Evolutionary conservation across 768 basidiomycete genomes (phyloP), one percentile per base, ranked within the genome.

Genomic region (Hygrocybe coccinea): DNA sequence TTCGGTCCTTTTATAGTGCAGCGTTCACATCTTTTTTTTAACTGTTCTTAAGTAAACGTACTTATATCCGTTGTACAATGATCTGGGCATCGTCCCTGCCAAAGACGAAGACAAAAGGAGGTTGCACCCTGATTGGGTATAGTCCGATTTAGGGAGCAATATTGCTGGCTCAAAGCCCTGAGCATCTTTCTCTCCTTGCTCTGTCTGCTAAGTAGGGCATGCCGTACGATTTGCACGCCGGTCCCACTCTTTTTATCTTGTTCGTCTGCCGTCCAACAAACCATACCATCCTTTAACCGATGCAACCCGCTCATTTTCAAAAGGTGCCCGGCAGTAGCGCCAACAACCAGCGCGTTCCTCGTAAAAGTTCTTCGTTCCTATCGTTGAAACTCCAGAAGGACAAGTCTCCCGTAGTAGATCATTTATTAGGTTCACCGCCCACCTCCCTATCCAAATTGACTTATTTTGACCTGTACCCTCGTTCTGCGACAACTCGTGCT

Each of bases 361-460:
- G 76, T 56, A 82, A 80, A 67, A 83, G 76, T 60, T 70, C 76
- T 19, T 83, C 85, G 7, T 81, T 83, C 64, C 65, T 83, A 34
- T 84, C 85, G 24, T 70, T 83, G 47, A 71, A 76, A 56, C 76
- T 75, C 56, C 79, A 79, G 68, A 78, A 76, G 64, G 71, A 77
- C 56, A 74, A 74, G 65, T 65, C 66, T 11, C 52, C 64, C 41
- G 41, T 65, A 47, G 53, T 60, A 45, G 52, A 55, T 41, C 56
- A 67, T 56, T 24, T 67, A 54, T 59, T 56, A 54, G 66, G 67
- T 55, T 56, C 63, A 49, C 55, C 66, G 57, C 64, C 67, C 54
- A 69, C 72, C 60, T 60, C 65, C 64, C 56, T 60, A 41, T 63
- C 68, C 7, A 67, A 63, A 12, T 63, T 67, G 43, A 69, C 71